Evolutionary conservation across 2,329 filamentous ascomycete species (phyloP).

Genomic region (Blastomyces gilchristii): DNA sequence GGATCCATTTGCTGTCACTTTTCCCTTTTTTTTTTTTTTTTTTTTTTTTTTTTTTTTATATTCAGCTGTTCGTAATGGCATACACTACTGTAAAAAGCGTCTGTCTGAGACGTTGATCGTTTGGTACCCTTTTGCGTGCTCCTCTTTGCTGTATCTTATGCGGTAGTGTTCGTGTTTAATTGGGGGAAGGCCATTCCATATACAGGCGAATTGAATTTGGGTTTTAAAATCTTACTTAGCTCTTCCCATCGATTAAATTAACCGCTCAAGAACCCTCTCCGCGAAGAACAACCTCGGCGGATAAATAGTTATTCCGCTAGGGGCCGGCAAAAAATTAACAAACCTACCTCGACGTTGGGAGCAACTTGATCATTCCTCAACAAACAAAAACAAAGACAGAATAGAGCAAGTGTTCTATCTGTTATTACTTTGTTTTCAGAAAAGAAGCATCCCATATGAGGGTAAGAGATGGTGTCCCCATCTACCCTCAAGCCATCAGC

Average conservation of each 20-base stretch:
- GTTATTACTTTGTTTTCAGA: background rate
- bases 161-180: background rate
- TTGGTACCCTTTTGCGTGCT: background rate
- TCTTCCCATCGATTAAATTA: background rate
- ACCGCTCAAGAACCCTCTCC: background rate
- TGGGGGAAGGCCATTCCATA: background rate
- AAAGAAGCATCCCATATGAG: conserved; percentile 3
- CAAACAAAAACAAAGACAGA: background rate
- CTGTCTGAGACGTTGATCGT: too few species aligned
- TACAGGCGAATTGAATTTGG: background rate
- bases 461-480: conserved; percentile 31
- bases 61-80: background rate
- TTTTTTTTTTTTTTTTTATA: background rate
- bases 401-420: background rate
- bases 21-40: background rate
- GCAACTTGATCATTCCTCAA: background rate
- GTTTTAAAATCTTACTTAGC: background rate
- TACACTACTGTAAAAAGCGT: background rate
- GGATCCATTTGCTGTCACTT: background rate
- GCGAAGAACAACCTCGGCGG: background rate
- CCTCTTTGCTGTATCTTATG: background rate
- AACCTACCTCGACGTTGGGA: background rate
- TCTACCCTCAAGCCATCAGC: conserved; percentile 28
- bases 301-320: background rate
- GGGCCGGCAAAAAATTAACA: conserved; percentile 1